Evolutionary conservation across 805 yeast genomes (phyloP).

Genomic region (Clavispora asparagi): DNA sequence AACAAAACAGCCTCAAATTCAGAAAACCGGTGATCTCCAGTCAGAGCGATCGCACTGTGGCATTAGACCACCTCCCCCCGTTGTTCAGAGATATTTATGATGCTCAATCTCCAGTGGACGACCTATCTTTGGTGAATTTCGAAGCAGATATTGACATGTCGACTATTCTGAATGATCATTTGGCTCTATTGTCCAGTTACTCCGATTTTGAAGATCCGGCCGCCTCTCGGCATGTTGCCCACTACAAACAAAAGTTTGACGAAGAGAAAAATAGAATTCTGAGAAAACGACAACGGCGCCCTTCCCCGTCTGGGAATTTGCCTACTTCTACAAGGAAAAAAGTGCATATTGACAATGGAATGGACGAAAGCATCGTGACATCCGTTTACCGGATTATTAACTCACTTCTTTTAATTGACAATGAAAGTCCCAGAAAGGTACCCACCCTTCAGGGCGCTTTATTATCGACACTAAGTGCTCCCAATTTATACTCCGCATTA

Average conservation of each 20-base stretch:
- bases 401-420: neutral
- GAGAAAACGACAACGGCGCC: neutral
- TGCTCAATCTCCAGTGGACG: conserved; percentile 3
- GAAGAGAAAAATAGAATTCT: neutral
- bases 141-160: conserved; percentile 5
- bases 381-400: neutral
- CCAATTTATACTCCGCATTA: neutral
- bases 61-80: conserved; percentile 7
- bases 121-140: conserved; percentile 7
- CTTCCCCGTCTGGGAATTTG: neutral
- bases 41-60: neutral
- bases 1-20: conserved; percentile 29
- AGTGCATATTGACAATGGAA: neutral
- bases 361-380: neutral
- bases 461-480: neutral
- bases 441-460: neutral
- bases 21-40: conserved; percentile 24
- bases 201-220: neutral
- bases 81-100: conserved; percentile 6
- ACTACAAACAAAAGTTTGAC: conserved; percentile 1
- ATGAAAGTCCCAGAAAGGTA: neutral
- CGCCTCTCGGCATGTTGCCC: conserved; percentile 1
- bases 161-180: neutral
- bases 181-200: conserved; percentile 1
- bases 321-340: neutral